Percentiles rank a stretch among this genome's conserved stretches.
These are phyloP conservation scores for Apophysomyces ossiformis DNA, from an alignment of 371 early-diverging fungal genomes.

Conservation along the genomic window DNA sequence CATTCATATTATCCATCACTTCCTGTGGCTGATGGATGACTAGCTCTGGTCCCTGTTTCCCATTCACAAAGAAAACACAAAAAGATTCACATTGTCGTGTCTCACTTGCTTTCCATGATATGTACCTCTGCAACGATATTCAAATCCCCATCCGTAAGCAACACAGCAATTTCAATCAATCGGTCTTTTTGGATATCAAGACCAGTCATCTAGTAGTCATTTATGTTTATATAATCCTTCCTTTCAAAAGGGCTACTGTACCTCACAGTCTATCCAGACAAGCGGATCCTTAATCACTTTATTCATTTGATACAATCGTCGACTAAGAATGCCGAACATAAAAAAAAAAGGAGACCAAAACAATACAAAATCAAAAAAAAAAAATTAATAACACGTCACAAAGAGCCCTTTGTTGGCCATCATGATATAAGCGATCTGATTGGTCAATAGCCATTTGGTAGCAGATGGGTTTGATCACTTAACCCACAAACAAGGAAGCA, in stretches of 20 bases:
- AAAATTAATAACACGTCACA: constrained; percentile 12
- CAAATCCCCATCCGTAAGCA: constrained; percentile 86
- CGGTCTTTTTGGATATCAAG: constrained; percentile 67
- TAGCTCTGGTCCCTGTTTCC: constrained; percentile 70
- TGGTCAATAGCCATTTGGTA: too few relatives aligned
- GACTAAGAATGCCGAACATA: not conserved
- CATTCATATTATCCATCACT: constrained; percentile 87
- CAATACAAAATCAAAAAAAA: constrained; percentile 6
- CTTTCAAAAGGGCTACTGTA: constrained; percentile 12
- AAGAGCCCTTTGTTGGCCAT: too few relatives aligned
- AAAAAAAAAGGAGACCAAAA: not conserved
- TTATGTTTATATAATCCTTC: not conserved
- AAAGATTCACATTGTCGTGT: not conserved
- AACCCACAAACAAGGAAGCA: too few relatives aligned
- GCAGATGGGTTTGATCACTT: too few relatives aligned
- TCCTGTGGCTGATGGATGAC: constrained; percentile 79
- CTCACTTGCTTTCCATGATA: not conserved
- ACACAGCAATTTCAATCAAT: constrained; percentile 88
- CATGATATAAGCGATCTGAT: too few relatives aligned
- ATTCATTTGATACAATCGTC: not conserved
- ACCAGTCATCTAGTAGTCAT: constrained; percentile 63
- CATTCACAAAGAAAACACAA: constrained; percentile 2
- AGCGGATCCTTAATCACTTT: constrained; percentile 60
- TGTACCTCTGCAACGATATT: constrained; percentile 79
- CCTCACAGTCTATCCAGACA: constrained; percentile 94